phyloP scores from a whole-genome alignment of 73 alveolate genomes.

The Blepharisma stoltei region DNA sequence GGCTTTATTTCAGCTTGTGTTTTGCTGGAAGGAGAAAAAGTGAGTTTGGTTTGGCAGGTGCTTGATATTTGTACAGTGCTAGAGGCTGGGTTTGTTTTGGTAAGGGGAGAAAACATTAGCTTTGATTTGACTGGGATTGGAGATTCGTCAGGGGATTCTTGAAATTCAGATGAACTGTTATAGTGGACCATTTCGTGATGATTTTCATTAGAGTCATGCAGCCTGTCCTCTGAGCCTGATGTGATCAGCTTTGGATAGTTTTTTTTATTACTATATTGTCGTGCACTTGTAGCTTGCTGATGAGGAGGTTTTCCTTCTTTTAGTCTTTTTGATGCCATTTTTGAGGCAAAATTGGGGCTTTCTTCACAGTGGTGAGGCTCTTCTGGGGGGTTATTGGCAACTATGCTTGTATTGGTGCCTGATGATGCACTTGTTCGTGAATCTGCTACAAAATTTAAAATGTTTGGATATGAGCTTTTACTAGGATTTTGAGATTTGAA shows the following conservation, averaged over 20 bases:
- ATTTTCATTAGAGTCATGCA: too few relatives aligned
- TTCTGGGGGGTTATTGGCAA: too few relatives aligned
- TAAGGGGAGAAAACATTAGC: neutral
- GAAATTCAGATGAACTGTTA: neutral
- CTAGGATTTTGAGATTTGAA: neutral
- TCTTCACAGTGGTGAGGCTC: too few relatives aligned
- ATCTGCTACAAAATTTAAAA: neutral
- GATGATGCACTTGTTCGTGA: neutral
- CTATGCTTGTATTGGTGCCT: neutral
- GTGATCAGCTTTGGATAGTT: neutral
- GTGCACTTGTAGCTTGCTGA: neutral
- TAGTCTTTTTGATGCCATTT: neutral
- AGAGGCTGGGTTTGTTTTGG: neutral
- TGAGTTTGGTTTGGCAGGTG: neutral
- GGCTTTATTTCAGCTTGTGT: neutral
- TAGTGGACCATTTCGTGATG: too few relatives aligned
- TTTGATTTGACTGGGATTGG: neutral
- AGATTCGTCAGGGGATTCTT: neutral
- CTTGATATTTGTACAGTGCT: neutral
- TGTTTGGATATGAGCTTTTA: neutral
- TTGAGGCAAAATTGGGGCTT: too few relatives aligned
- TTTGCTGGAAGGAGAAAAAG: neutral
- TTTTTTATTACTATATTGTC: neutral
- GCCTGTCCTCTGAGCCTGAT: neutral
- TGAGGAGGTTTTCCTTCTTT: neutral